Evolutionary conservation across 2,329 filamentous ascomycete genomes (phyloP).

Genomic region (Fusarium sp.): DNA sequence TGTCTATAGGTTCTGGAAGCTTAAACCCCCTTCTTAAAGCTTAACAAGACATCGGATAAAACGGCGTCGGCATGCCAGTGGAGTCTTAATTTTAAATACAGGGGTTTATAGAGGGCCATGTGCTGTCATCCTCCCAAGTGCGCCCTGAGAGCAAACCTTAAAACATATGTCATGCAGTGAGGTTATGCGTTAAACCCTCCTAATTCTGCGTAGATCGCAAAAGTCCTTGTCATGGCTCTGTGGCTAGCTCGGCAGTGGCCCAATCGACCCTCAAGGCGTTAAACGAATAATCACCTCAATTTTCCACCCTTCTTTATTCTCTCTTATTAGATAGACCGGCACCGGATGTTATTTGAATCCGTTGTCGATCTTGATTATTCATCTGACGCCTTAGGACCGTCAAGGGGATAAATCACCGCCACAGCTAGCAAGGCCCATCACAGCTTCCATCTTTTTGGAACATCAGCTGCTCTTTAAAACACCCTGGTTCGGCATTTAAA

Average conservation of each 20-base stretch:
- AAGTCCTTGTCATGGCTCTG: background rate
- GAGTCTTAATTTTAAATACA: background rate
- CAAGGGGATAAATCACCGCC: too few species aligned
- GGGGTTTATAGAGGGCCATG: background rate
- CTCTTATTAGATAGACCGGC: too few species aligned
- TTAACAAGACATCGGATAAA: background rate
- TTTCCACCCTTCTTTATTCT: too few species aligned
- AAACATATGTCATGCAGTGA: background rate
- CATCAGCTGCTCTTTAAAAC: background rate
- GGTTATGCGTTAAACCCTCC: background rate
- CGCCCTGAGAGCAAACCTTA: background rate
- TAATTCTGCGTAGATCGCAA: background rate
- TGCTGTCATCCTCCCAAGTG: background rate
- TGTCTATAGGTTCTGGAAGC: background rate
- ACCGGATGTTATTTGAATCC: too few species aligned
- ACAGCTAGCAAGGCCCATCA: background rate
- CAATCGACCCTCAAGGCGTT: background rate
- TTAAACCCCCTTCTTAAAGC: background rate
- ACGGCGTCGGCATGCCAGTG: background rate
- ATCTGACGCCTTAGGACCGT: too few species aligned
- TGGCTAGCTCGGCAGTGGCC: background rate
- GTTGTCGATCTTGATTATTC: too few species aligned
- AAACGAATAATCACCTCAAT: too few species aligned
- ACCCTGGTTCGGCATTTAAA: accelerated
- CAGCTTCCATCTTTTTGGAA: background rate